Base-by-base conservation (phyloP, 192 early-diverging fungal genomes). In the Oehlia diaphana region DNA sequence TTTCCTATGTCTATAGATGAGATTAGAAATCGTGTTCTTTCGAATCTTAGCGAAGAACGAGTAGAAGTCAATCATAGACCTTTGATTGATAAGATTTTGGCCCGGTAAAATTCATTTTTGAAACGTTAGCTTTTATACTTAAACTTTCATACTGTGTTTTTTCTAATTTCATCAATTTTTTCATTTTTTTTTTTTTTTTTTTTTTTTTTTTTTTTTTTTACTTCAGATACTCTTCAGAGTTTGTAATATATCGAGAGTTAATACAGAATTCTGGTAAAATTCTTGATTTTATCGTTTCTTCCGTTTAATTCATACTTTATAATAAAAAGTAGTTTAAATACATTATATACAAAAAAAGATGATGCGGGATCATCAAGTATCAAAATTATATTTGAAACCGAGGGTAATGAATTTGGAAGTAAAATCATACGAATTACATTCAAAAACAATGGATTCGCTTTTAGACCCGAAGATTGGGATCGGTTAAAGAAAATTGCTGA, bases 61-160 rank as follows among this genome's bases (percentile, higher is more conserved):
- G 88, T 89, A 9, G 88, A 89, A 84, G 87, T 96, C 2, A 97
- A 97, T 84, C 95, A 96, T 82, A 86, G 96, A 28, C 93, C 93
- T 85, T 85, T 97, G 31, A 95, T 97, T 78, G 96, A 97, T 82
- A 97, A 97, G 87, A 95, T 96, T 63, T 85, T 96, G 9, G 94
- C 94, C 12, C 83, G 91, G 86, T 88, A 81, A 63, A 23, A 44
- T 64, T 71, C 23, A 31, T 71, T 87, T n/a, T 47, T 49, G 9
- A 13, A 49, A 8, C 37, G 4, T 3, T 37, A 37, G 3, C 2
- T 37, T 37, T 2, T 37, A 37, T 37, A 3, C 4, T 3, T 37
- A 37, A 37, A 49, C 0, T 49, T 49, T 49, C 9, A 49, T 49
- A 31, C 31, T 31, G 2, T 31, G n/a, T n/a, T n/a, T 31, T 31